A percentile compares a stretch with the other conserved stretches of the same genome.
phyloP scores from a whole-genome alignment of 1,139 yeast species.

The Petasospora rhodanensis region DNA sequence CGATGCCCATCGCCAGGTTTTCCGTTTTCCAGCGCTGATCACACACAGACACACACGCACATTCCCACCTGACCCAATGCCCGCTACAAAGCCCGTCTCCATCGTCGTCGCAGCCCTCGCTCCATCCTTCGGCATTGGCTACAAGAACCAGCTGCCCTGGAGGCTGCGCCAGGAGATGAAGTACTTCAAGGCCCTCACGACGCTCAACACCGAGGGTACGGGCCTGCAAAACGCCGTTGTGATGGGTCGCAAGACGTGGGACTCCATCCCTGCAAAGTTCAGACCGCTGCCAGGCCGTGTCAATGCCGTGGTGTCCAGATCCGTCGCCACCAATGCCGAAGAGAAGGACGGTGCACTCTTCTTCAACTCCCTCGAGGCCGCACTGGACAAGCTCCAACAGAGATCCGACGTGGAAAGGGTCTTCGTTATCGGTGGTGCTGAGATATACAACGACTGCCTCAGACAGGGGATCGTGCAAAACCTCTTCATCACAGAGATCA shows the following conservation, averaged over 20 bases:
- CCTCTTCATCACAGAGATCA: constrained; percentile 72
- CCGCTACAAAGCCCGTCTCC: constrained; percentile 38
- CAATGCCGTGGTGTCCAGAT: constrained; percentile 70
- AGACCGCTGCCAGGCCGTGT: constrained; percentile 76
- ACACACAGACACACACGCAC: neutral
- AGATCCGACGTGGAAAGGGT: constrained; percentile 40
- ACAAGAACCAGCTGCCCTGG: constrained; percentile 86
- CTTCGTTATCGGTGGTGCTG: constrained; percentile 92
- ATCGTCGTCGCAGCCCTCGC: constrained; percentile 80
- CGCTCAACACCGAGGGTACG: constrained; percentile 24
- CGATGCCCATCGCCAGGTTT: no score
- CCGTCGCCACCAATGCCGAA: constrained; percentile 18
- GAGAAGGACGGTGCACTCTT: constrained; percentile 34
- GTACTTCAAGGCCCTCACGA: constrained; percentile 74
- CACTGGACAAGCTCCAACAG: constrained; percentile 31
- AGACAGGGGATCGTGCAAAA: constrained; percentile 47
- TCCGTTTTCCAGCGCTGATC: no score
- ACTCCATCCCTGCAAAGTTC: constrained; percentile 79
- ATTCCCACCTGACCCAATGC: neutral
- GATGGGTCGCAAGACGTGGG: constrained; percentile 98
- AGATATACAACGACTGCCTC: constrained; percentile 54
- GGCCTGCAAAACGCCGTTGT: constrained; percentile 63
- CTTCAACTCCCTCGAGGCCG: constrained; percentile 44
- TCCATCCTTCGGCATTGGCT: constrained; percentile 83
- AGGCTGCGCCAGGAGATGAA: constrained; percentile 76